Evolutionary conservation across 169 alveolate genomes (phyloP).

Genomic region (Plasmodium coatneyi): DNA sequence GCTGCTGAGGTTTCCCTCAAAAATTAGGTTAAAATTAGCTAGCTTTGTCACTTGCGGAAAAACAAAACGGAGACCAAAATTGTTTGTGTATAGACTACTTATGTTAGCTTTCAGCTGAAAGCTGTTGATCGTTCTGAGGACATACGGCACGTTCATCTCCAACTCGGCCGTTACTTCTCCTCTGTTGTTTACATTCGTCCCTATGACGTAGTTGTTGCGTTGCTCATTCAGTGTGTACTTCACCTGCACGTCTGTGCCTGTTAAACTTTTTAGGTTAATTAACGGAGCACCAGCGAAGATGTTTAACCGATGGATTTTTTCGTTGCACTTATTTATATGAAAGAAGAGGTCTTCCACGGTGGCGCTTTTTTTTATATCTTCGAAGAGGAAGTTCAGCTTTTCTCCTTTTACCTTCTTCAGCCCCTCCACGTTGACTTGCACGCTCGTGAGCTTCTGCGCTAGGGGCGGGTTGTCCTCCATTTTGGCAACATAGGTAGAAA

Average conservation of each 20-base stretch:
- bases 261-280: neutral
- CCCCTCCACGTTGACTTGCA: slow-evolving; percentile 44
- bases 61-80: slow-evolving; percentile 27
- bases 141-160: slow-evolving; percentile 34
- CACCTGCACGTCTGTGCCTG: neutral
- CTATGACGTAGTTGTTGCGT: slow-evolving; percentile 48
- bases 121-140: slow-evolving; percentile 43
- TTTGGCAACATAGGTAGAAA: neutral
- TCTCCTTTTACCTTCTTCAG: slow-evolving; percentile 5
- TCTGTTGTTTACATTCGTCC: slow-evolving; percentile 58
- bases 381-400: slow-evolving; percentile 19
- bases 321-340: slow-evolving; percentile 14
- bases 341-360: slow-evolving; percentile 22
- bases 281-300: slow-evolving; percentile 31
- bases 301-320: slow-evolving; percentile 6
- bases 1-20: slow-evolving; percentile 30
- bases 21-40: neutral
- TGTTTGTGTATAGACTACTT: slow-evolving; percentile 67
- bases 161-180: slow-evolving; percentile 70
- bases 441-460: slow-evolving; percentile 2
- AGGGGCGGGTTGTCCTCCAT: neutral
- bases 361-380: slow-evolving; percentile 38
- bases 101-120: slow-evolving; percentile 41
- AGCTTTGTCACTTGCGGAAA: slow-evolving; percentile 9
- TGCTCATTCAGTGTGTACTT: slow-evolving; percentile 20